Evolutionary conservation across 495 filamentous ascomycete species (phyloP).

Genomic region (Neurospora hispaniola): DNA sequence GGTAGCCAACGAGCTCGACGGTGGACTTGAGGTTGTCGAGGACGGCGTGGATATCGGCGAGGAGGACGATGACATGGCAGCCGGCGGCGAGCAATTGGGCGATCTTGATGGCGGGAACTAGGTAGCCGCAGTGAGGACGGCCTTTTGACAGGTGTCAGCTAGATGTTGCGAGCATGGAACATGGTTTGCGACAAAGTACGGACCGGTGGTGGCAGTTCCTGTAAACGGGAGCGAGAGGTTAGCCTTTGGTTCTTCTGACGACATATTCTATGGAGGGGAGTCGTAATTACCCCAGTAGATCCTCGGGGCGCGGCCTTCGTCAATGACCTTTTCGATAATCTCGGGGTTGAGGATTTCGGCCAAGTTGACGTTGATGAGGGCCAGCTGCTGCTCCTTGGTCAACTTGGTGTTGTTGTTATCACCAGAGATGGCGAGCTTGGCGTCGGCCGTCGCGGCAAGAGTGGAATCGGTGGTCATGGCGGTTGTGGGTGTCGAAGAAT

Average conservation of each 20-base stretch:
- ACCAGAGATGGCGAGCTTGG: slow-evolving; percentile 5
- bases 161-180: neutral
- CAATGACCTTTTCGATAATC: slow-evolving; percentile 67
- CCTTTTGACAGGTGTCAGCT: slow-evolving; percentile 4
- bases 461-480: slow-evolving; percentile 7
- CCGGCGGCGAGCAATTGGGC: slow-evolving; percentile 79
- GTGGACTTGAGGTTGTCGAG: slow-evolving; percentile 79
- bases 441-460: slow-evolving; percentile 10
- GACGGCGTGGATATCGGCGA: slow-evolving; percentile 74
- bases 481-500: neutral
- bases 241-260: neutral
- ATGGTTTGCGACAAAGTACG: slow-evolving; percentile 50
- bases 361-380: slow-evolving; percentile 71
- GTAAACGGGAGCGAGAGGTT: slow-evolving; percentile 1
- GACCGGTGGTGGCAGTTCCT: slow-evolving; percentile 71
- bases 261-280: neutral
- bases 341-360: slow-evolving; percentile 79
- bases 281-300: slow-evolving; percentile 70
- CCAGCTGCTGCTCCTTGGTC: slow-evolving; percentile 33
- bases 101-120: slow-evolving; percentile 76
- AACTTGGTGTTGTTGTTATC: slow-evolving; percentile 6
- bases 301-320: slow-evolving; percentile 56
- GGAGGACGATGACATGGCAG: slow-evolving; percentile 68
- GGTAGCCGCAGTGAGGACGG: slow-evolving; percentile 49
- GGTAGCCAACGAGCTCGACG: slow-evolving; percentile 73